phyloP scores from a whole-genome alignment of 352 stramenopile genomes.

The Globisporangium carolinianum region DNA sequence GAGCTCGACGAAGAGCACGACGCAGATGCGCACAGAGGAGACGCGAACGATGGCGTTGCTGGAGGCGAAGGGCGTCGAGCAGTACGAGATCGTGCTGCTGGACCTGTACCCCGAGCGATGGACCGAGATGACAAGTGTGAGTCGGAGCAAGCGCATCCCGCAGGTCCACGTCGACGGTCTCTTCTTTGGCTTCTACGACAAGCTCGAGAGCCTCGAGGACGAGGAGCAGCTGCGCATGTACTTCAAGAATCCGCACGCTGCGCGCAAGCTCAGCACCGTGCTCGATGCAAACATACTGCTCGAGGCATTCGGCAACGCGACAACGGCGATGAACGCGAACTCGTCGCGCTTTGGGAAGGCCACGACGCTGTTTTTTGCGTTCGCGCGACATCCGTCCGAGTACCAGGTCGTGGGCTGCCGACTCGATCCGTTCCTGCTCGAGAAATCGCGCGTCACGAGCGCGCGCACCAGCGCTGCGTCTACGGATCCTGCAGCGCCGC shows the following conservation, averaged over 20 bases:
- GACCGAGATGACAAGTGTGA: conserved; percentile 59
- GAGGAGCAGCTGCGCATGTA: conserved; percentile 78
- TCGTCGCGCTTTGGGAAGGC: conserved; percentile 71
- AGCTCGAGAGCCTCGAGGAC: conserved; percentile 67
- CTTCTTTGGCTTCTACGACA: conserved; percentile 81
- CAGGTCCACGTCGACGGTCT: conserved; percentile 63
- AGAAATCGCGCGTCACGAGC: conserved; percentile 57
- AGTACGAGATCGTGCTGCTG: conserved; percentile 65
- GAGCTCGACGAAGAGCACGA: conserved; percentile 78
- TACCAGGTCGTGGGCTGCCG: conserved; percentile 52
- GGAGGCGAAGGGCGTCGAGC: conserved; percentile 55
- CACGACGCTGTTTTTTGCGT: conserved; percentile 41
- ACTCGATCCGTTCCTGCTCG: conserved; percentile 57
- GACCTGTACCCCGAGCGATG: conserved; percentile 59
- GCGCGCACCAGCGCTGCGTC: conserved; percentile 2
- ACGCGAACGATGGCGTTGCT: conserved; percentile 62
- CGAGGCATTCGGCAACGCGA: conserved; percentile 65
- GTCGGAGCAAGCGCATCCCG: conserved; percentile 61
- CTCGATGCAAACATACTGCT: conserved; percentile 70
- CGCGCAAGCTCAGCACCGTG: conserved; percentile 50
- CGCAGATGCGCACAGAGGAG: conserved; percentile 78
- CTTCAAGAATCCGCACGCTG: conserved; percentile 58
- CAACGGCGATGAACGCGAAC: conserved; percentile 61
- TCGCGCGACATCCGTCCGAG: conserved; percentile 33
- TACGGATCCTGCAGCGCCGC: neutral